These are phyloP conservation scores for Sphaerulina populicola DNA, from an alignment of 2,329 filamentous ascomycete genomes.

Conservation along the genomic window DNA sequence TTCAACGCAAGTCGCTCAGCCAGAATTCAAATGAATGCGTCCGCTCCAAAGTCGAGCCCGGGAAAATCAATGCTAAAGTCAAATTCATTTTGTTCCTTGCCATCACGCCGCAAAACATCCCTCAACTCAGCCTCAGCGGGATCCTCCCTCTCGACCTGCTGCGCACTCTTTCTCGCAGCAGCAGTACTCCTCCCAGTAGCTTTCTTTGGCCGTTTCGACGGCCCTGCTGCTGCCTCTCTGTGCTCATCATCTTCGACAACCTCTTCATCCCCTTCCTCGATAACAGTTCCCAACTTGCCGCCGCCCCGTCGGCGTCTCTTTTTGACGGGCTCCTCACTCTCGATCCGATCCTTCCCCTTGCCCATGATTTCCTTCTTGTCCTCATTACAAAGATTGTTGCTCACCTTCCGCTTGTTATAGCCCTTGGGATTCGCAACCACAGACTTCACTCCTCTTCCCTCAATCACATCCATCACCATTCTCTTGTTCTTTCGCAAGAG, in stretches of 20 bases:
- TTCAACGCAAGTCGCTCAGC: too few species aligned
- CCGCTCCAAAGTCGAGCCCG: background rate
- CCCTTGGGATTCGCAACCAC: slow-evolving; percentile 17
- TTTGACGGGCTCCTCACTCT: background rate
- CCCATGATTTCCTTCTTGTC: slow-evolving; percentile 20
- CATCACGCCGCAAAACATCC: background rate
- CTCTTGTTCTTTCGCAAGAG: slow-evolving; percentile 13
- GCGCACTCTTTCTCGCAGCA: background rate
- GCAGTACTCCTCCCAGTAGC: background rate
- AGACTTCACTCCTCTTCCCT: slow-evolving; percentile 19
- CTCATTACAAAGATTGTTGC: slow-evolving; percentile 20
- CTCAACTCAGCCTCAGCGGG: background rate
- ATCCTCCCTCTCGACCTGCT: background rate
- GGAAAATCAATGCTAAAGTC: background rate
- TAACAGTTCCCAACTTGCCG: background rate
- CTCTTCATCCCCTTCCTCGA: background rate
- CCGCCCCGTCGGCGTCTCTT: slow-evolving; percentile 1
- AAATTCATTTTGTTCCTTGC: background rate
- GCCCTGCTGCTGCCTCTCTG: too few species aligned
- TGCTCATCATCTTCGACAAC: background rate
- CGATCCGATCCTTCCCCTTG: slow-evolving; percentile 14
- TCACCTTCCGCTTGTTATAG: slow-evolving; percentile 16
- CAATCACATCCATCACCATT: slow-evolving; percentile 21
- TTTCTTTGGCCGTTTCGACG: background rate
- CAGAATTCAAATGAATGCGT: background rate